These are phyloP conservation scores for Grosmannia penicillata DNA, from an alignment of 2,329 filamentous ascomycete genomes.

Conservation along the genomic window DNA sequence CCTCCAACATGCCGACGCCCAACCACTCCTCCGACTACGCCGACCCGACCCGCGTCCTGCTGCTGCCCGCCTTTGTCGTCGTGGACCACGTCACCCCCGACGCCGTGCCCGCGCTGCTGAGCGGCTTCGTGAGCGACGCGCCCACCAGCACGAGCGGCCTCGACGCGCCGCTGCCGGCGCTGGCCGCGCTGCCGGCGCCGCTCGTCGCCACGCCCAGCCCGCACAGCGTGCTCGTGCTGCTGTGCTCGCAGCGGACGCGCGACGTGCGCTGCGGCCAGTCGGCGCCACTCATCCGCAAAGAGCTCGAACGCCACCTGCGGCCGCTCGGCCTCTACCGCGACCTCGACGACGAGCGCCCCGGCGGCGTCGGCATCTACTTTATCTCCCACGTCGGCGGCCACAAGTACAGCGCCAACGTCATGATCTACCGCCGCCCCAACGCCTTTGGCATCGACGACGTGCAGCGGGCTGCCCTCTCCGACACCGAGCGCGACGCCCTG, in stretches of 20 bases:
- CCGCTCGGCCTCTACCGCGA: conserved; percentile 77
- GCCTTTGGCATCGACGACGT: conserved; percentile 38
- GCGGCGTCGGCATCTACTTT: conserved; percentile 91
- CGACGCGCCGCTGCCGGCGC: conserved; percentile 13
- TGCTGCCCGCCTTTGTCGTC: conserved; percentile 72
- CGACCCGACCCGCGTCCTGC: conserved; percentile 61
- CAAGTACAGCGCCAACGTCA: conserved; percentile 89
- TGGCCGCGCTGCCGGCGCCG: conserved; percentile 11
- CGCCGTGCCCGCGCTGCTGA: conserved; percentile 57
- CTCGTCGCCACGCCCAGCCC: conserved; percentile 49
- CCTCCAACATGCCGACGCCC: conserved; percentile 78
- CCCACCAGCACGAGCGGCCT: conserved; percentile 63
- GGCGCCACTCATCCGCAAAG: conserved; percentile 73
- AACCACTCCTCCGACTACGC: conserved; percentile 46
- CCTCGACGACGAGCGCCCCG: conserved; percentile 72
- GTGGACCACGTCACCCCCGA: conserved; percentile 72
- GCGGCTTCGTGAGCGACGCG: conserved; percentile 50
- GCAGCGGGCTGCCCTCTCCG: conserved; percentile 19
- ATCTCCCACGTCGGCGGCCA: conserved; percentile 94
- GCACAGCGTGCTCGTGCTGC: conserved; percentile 73
- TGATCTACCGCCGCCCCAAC: conserved; percentile 63
- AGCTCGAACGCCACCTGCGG: conserved; percentile 79
- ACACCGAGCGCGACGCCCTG: conserved; percentile 20
- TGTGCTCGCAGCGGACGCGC: conserved; percentile 89
- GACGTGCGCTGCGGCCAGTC: conserved; percentile 91